A percentile compares a stretch with the other conserved stretches of the same genome.
Evolutionary conservation across 139 green algal species (phyloP).

Genomic region (Nannochloris sp.): DNA sequence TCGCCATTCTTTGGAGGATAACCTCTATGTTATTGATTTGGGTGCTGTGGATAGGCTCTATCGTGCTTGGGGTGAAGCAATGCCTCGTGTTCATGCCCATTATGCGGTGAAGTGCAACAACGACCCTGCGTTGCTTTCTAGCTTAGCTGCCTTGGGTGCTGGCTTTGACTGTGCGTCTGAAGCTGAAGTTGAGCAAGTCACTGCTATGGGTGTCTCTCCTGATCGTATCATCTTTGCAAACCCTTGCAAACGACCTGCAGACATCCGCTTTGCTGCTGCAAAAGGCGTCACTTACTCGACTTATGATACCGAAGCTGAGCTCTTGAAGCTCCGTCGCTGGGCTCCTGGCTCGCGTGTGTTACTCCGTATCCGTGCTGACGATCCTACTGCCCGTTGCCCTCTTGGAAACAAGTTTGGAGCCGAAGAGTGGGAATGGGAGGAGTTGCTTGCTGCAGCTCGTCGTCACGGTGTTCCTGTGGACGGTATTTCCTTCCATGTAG

Average conservation of each 20-base stretch:
- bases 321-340: constrained; percentile 64
- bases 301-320: constrained; percentile 89
- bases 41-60: constrained; percentile 67
- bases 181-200: constrained; percentile 76
- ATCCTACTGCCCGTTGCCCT: constrained; percentile 45
- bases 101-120: constrained; percentile 95
- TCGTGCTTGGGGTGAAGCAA: constrained; percentile 60
- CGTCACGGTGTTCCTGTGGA: constrained; percentile 55
- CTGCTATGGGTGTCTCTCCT: constrained; percentile 65
- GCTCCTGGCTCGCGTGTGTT: constrained; percentile 42
- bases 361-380: constrained; percentile 84
- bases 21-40: constrained; percentile 89
- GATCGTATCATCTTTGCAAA: constrained; percentile 89
- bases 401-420: constrained; percentile 83
- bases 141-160: constrained; percentile 75
- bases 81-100: constrained; percentile 87
- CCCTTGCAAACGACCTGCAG: constrained; percentile 81
- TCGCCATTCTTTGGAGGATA: constrained; percentile 56
- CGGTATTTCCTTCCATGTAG: constrained; percentile 95
- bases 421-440: constrained; percentile 42
- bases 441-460: constrained; percentile 21
- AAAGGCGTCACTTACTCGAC: constrained; percentile 72
- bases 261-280: constrained; percentile 54
- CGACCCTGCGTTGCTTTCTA: constrained; percentile 71
- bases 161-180: constrained; percentile 93